Evolutionary conservation across 352 stramenopile species (phyloP), one percentile per base, ranked within the genome.

Genomic region (Pythium dissotocum): DNA sequence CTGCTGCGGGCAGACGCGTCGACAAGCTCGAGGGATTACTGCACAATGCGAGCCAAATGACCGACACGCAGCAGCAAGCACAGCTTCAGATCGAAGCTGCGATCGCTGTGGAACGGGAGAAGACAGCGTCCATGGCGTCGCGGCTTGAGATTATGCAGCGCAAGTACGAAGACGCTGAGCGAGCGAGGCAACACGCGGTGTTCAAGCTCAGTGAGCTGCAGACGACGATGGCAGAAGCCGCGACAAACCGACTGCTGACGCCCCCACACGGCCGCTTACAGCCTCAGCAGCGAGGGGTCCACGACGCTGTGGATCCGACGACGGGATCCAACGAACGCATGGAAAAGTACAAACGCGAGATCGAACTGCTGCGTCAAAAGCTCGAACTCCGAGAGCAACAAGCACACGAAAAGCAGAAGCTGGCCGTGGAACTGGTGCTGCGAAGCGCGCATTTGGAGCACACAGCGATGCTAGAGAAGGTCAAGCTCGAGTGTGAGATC

Each of bases 201-300:
- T 89, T 89, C 67, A 83, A 87, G 65, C 75, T 91, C 61, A 90
- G 81, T 32, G 80, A 84, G 44, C 60, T 89, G 28, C 78, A 89
- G 64, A 72, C 76, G 14, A 67, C 73, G 12, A 71, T 77, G 40
- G 72, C 69, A 5, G 68, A 80, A 12, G 63, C 63, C 30, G 32
- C 58, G n/a, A 71, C 55, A 10, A 67, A 71, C 30, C 56, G 58
- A 3, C 63, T 75, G 8, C 18, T 66, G 10, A 58, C 52, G 40
- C 56, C 67, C 5, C 48, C 64, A 5, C 61, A 57, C 7, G 21
- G 30, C 12, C 55, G 55, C n/a, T 24, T 21, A 3, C 42, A 40
- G 5, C 46, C 30, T 28, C 48, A 36, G 14, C 46, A 33, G 30
- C 14, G 54, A 49, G 42, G 5, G 6, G 7, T 12, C 9, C 46